Base-by-base conservation (phyloP, 306 rosid genomes). In the Lagenaria siceraria region DNA sequence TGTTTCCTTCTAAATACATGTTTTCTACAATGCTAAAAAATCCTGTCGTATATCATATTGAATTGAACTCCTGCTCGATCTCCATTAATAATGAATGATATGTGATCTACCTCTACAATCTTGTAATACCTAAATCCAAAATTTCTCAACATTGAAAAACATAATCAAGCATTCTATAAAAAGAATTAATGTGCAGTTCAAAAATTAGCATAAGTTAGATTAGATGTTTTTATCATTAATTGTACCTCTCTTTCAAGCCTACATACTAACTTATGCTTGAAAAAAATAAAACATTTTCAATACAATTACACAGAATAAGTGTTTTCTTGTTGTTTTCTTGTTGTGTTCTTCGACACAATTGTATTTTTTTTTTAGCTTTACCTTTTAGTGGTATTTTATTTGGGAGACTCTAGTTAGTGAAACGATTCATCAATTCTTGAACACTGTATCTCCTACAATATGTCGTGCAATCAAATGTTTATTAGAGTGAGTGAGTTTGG, bases 51-150 rank as follows among this genome's bases (percentile, higher is more conserved):
- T 80, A 95, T 85, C 15, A 92, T 51, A 77, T 92, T 97, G 80
- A 95, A 95, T 66, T 92, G 89, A 78, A 92, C 91, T 70, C 99
- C 99, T 7, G 97, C 97, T 87, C 99, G 89, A 82, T 92, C 99
- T 21, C 97, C 68, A 35, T 95, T 92, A 43, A 92, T 78, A 36
- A 95, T 86, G 88, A 95, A 95, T 46, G 84, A 75, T 43, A 92
- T 74, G 82, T 92, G 99, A 85, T 95, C 97, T 48, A 91, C 99
- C 76, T 90, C 93, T 81, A 95, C 97, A 68, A 77, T 77, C 89
- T 87, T 95, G 91, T 95, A 92, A 91, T 95, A 95, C 99, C 99
- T 95, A 83, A 76, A 56, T 81, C 18, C 36, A 22, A 12, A 70
- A 78, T 42, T 22, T 12, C 10, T 11, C 33, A 69, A 24, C 6